Percentiles rank a stretch among this genome's conserved stretches.
These are phyloP conservation scores for Ophiognomonia clavigignenti-juglandacearum DNA, from an alignment of 2,329 filamentous ascomycete species.

Conservation along the genomic window DNA sequence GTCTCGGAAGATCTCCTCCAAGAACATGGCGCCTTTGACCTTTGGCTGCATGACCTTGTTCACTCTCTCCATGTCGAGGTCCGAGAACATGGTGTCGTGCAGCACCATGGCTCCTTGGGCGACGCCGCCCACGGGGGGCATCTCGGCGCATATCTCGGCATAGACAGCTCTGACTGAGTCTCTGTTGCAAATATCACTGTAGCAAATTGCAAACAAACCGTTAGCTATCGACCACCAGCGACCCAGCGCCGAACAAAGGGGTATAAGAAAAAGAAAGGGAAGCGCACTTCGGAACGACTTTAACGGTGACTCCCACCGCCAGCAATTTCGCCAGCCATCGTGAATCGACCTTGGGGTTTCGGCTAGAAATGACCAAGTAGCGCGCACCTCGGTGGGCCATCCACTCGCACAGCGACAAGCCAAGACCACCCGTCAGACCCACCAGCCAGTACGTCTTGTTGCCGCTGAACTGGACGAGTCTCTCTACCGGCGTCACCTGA, in stretches of 20 bases:
- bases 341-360: slow-evolving; percentile 1
- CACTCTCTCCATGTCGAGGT: slow-evolving; percentile 15
- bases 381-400: slow-evolving; percentile 17
- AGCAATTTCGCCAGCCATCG: slow-evolving; percentile 19
- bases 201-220: too few relatives aligned
- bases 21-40: slow-evolving; percentile 16
- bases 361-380: slow-evolving; percentile 17
- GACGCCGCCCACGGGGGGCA: slow-evolving; percentile 18
- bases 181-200: slow-evolving; percentile 11
- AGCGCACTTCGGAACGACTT: neutral
- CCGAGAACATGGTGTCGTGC: slow-evolving; percentile 11
- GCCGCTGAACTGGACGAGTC: slow-evolving; percentile 13
- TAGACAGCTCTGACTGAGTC: slow-evolving; percentile 10
- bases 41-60: slow-evolving; percentile 12
- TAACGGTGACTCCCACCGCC: neutral
- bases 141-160: neutral
- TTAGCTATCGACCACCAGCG: too few relatives aligned
- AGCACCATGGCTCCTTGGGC: slow-evolving; percentile 22
- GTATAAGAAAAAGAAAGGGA: too few relatives aligned
- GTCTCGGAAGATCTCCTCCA: slow-evolving; percentile 12
- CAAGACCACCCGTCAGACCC: slow-evolving; percentile 12
- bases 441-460: slow-evolving; percentile 18
- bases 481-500: slow-evolving; percentile 14
- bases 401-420: slow-evolving; percentile 15
- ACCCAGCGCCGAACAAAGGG: too few relatives aligned